Base-by-base conservation (phyloP, 2,329 filamentous ascomycete genomes). In the Immersiporthe knoxdaviesiana region DNA sequence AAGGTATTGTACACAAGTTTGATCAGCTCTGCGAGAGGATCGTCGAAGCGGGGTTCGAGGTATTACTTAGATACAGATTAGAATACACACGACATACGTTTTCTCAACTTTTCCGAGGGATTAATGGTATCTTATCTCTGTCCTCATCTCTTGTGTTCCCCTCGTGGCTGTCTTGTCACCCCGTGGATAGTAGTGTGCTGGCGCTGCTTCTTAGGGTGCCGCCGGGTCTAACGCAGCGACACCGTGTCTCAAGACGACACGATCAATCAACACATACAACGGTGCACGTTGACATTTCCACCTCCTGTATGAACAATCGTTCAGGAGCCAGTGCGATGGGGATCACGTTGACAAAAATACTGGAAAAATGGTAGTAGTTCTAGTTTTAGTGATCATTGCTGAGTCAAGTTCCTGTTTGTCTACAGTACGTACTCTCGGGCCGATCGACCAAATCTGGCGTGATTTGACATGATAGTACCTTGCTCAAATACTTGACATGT, bases 41-140 rank as follows among this genome's bases (percentile, higher is more conserved):
- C 18, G 52, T 37, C 39, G n/a, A 64, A 21, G 32, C 8, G 58
- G 10, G 14, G 47, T 32, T 32, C 32, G 35, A 59, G 16, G 35
- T 32, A 47, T 44, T 41, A 67, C 65, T 30, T 50, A 61, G n/a
- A 70, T 70, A 70, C 54, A 39, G 60, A 70, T 52, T 50, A 64
- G 56, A 67, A 61, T 63, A 70, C 12, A 80, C 41, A 69, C 66
- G 35, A 56, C 52, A 56, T 56, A 56, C n/a, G n/a, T 59, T 37
- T n/a, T 7, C 24, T 56, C 12, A 21, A 32, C 12, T 30, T 30
- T 32, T 30, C 52, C 12, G 12, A 27, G 24, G 52, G 14, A 27
- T 56, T 5, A 7, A 30, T 27, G 14, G 21, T 59, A 37, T 32
- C 32, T 21, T 21, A 6, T 58, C 50, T 54, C 21, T 14, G 32